Base-by-base conservation (phyloP, 441 rosid species). In the Populus hybrid region DNA sequence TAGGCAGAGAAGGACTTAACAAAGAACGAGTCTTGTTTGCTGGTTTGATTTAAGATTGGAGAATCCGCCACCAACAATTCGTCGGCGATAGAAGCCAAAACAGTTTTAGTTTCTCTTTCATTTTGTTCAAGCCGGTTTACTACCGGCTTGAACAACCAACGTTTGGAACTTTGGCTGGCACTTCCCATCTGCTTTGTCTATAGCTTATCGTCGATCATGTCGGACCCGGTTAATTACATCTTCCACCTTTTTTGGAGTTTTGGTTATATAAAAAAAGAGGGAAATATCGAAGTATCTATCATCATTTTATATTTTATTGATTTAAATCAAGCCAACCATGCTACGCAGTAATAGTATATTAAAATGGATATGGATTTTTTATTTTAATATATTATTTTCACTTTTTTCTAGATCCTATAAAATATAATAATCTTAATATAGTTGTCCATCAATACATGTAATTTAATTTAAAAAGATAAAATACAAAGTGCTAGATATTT, bases 11-110 rank as follows among this genome's bases (percentile, higher is more conserved):
- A 76, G 81, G 81, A 76, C 18, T 61, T 42, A 72, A 72, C 81
- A 80, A 78, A 75, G 84, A 78, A 18, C 28, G 30, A 46, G 38
- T 72, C 73, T 78, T 69, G 81, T 76, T 73, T 26, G 78, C n/a
- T 63, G 67, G 67, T 63, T 63, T 69, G 32, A 7, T 59, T 36
- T 38, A 61, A 64, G 74, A 71, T 81, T 68, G 89, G 66, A 74
- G 79, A 76, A 75, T 83, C 83, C 83, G 91, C 82, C 82, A 14
- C 6, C 3, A 78, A 74, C 72, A 73, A 77, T 71, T 73, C 8
- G 6, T 26, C 11, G 84, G 85, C 85, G 85, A 80, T 81, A 70
- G 34, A 69, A 72, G 53, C 89, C 34, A 83, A 73, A 71, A 59
- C 19, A 53, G 16, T 4, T 19, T 24, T 36, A 36, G 70, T 0